These are phyloP conservation scores for Thermothielavioides terrestris DNA, from an alignment of 495 filamentous ascomycete genomes.

Conservation along the genomic window DNA sequence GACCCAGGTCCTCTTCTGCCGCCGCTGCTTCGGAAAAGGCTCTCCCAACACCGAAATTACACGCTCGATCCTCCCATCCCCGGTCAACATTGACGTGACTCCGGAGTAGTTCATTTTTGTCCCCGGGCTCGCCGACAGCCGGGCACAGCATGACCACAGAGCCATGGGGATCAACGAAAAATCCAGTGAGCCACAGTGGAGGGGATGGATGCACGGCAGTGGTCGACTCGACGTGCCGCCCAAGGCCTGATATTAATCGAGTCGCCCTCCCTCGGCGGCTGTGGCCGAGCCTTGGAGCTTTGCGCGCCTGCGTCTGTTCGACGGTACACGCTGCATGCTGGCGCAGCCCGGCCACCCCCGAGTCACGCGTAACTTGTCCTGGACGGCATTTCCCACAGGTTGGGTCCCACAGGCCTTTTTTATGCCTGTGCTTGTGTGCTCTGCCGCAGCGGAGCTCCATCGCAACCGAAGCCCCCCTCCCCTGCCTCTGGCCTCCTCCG, in stretches of 20 bases:
- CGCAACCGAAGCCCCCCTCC: conserved; percentile 16
- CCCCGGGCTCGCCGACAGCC: neutral
- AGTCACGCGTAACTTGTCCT: too few relatives aligned
- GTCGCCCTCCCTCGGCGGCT: too few relatives aligned
- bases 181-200: neutral
- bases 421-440: neutral
- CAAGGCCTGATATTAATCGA: too few relatives aligned
- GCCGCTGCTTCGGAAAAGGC: neutral
- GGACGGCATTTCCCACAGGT: conserved; percentile 5
- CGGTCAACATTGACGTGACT: neutral
- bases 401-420: conserved; percentile 4
- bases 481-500: conserved; percentile 16
- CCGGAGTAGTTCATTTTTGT: neutral
- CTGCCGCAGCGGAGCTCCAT: conserved; percentile 1
- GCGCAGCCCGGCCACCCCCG: neutral
- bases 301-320: too few relatives aligned
- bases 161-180: too few relatives aligned
- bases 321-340: neutral
- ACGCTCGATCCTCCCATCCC: too few relatives aligned
- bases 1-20: neutral
- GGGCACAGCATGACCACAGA: too few relatives aligned
- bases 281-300: too few relatives aligned
- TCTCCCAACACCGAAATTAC: conserved; percentile 7
- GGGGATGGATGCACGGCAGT: neutral
- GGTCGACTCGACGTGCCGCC: too few relatives aligned